Base-by-base conservation (phyloP, 495 filamentous ascomycete genomes). In the Cercophora newfieldiana region DNA sequence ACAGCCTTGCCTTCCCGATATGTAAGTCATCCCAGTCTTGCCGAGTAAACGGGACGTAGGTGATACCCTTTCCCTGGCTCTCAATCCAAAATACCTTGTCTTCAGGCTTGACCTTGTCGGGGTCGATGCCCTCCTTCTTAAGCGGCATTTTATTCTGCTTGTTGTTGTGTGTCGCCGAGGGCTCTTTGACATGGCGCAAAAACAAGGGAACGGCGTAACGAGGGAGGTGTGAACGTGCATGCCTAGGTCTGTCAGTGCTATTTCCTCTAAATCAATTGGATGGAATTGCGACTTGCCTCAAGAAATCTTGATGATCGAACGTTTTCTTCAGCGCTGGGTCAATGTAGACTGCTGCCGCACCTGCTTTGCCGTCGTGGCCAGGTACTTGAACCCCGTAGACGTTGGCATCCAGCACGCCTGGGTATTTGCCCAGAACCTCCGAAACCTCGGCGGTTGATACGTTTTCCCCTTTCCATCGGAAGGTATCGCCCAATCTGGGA, bases 401-500 rank as follows among this genome's bases (percentile, higher is more conserved):
- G 63, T 90, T 93, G 19, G 91, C 90, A 71, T 94, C 91, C 22
- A 83, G 71, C 8, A 94, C 76, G 12, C 87, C 87, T 0, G 89
- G 87, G 73, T 82, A 90, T 51, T 80, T 72, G 29, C 90, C 89
- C 1, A 94, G 75, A 1, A 85, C 82, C 69, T 90, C 86, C 7
- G 87, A 82, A 0, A 94, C 91, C 74, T 94, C 91, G 29, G 89
- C 88, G 0, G 91, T 94, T 24, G 86, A 88, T 59, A 94, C 90
- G 70, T 94, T 94, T 77, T 93, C 91, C 63, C 86, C 86, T 75
- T 94, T 94, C 91, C 91, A 94, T 3, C 91, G 82, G 77, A 89
- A 94, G 0, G 91, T 94, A 73, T 94, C 91, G 1, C 91, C 91
- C 0, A 93, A 78, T 22, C 81, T 74, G 49, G 18, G 7, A n/a